A percentile compares a stretch with the other conserved stretches of the same genome.
phyloP scores from a whole-genome alignment of 306 rosid species.

The Styphnolobium japonicum region DNA sequence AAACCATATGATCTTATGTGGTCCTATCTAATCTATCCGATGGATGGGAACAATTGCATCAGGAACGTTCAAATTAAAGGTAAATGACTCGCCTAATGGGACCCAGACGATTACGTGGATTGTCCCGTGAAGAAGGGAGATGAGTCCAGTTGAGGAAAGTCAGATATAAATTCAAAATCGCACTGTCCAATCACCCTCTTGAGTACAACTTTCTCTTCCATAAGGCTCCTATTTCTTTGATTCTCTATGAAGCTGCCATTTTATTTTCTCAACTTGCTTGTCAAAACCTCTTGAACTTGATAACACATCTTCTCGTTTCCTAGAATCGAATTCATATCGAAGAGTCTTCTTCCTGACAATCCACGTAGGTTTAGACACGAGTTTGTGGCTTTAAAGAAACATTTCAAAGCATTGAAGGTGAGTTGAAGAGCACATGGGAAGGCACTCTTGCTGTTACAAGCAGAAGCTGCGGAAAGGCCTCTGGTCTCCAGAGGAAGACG shows the following conservation, averaged over 20 bases:
- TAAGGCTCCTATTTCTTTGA: conserved; percentile 47
- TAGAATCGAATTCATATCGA: conserved; percentile 23
- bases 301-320: conserved; percentile 32
- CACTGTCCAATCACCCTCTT: conserved; percentile 30
- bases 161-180: conserved; percentile 41
- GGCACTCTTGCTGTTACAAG: conserved; percentile 95
- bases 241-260: conserved; percentile 58
- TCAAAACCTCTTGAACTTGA: conserved; percentile 23
- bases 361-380: conserved; percentile 20
- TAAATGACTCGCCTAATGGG: conserved; percentile 23
- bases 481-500: conserved; percentile 99
- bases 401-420: conserved; percentile 32
- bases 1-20: conserved; percentile 21
- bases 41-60: conserved; percentile 21
- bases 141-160: conserved; percentile 6
- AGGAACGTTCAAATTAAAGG: conserved; percentile 38
- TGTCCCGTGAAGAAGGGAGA: conserved; percentile 29
- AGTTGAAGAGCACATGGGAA: conserved; percentile 66
- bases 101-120: conserved; percentile 42
- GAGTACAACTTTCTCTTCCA: conserved; percentile 36
- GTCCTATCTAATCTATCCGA: conserved; percentile 26
- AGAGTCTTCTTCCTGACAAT: conserved; percentile 19
- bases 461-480: conserved; percentile 97
- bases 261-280: conserved; percentile 45
- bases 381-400: conserved; percentile 20